Base-by-base conservation (phyloP, 805 yeast species). In the Metschnikowia henanensis region DNA sequence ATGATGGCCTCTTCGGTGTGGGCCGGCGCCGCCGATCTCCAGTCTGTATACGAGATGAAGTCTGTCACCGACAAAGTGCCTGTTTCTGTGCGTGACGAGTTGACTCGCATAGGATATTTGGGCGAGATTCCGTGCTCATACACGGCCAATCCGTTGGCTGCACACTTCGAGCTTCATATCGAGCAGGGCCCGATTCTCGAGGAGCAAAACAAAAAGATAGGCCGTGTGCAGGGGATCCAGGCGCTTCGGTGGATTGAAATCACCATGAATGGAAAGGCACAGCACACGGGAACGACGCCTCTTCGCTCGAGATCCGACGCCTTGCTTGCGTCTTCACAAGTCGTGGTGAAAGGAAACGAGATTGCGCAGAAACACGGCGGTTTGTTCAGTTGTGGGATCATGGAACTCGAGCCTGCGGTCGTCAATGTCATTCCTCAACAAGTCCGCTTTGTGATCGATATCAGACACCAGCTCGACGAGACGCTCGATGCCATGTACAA, bases 151-250 rank as follows among this genome's bases (percentile, higher is more conserved):
- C 85, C 84, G 16, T 64, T 84, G 18, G 78, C 79, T 17, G 83
- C 85, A 8, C 89, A 84, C 61, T 83, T 84, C 58, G 91, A 84
- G 59, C 67, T 84, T 42, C 91, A 84, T 57, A 84, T 84, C 47
- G 90, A 84, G 56, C 91, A 84, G 61, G 91, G 91, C 5, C 90
- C 90, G 10, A 72, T 82, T 30, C 68, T 84, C 38, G 88, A 84
- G 57, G 71, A 72, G 19, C 73, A 72, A 25, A 55, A 72, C 4
- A 77, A 77, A 54, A 73, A 73, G 45, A 77, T 84, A 44, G 91
- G 91, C 26, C 66, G 83, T 35, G 89, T 84, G 8, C 69, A 68
- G 10, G 86, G 85, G 26, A 86, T 76, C 25, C 90, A 84, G 59
- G 84, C 84, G 1, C 80, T 79, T 52, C 62, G 70, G 35, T 84